phyloP scores from a whole-genome alignment of 345 rosid genomes.

The Limnanthes douglasii region DNA sequence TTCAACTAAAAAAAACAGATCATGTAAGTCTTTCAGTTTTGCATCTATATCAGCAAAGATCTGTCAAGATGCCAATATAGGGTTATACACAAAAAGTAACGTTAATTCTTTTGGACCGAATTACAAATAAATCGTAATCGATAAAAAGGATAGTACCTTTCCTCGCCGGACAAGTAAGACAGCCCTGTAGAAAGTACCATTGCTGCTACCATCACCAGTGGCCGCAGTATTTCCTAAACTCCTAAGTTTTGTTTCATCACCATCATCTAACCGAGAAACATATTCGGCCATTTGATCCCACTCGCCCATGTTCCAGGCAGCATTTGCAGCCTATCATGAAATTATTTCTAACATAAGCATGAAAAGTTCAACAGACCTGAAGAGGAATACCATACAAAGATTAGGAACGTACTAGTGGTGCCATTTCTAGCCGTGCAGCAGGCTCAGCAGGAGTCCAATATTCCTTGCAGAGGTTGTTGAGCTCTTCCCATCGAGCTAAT shows the following conservation, averaged over 20 bases:
- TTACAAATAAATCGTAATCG: not conserved
- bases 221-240: slow-evolving; percentile 77
- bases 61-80: too few relatives aligned
- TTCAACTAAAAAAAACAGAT: too few relatives aligned
- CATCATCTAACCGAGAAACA: slow-evolving; percentile 88
- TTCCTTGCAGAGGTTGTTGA: slow-evolving; percentile 87
- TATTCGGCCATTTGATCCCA: slow-evolving; percentile 99
- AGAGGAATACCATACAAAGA: too few relatives aligned
- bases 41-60: too few relatives aligned
- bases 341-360: slow-evolving; percentile 9
- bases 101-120: slow-evolving; percentile 1
- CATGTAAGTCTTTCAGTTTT: too few relatives aligned
- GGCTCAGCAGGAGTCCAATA: slow-evolving; percentile 98
- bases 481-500: slow-evolving; percentile 97
- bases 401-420: slow-evolving; percentile 78
- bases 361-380: too few relatives aligned
- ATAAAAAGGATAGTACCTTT: slow-evolving; percentile 28
- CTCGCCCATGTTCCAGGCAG: slow-evolving; percentile 99
- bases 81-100: too few relatives aligned
- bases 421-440: slow-evolving; percentile 95
- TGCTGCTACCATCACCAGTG: slow-evolving; percentile 87
- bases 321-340: slow-evolving; percentile 60
- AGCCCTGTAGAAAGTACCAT: slow-evolving; percentile 94
- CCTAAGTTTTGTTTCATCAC: slow-evolving; percentile 81
- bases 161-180: slow-evolving; percentile 71